Percentiles rank a stretch among this genome's conserved stretches.
These are phyloP conservation scores for Hymenoscyphus salicellus DNA, from an alignment of 2,329 filamentous ascomycete species.

Conservation along the genomic window DNA sequence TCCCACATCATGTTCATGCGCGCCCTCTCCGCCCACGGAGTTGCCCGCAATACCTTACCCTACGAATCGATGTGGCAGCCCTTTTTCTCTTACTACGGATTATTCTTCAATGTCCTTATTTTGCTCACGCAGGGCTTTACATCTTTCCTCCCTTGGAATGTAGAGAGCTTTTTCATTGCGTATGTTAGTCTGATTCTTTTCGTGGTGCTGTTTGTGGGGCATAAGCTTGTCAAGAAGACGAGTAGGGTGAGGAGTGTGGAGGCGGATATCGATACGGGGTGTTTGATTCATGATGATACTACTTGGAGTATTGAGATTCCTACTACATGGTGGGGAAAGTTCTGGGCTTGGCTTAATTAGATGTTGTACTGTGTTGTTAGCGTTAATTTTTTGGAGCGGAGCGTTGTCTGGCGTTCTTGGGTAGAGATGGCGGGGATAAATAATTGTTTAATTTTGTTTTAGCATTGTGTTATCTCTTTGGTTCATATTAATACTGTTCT, in stretches of 20 bases:
- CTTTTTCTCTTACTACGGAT: slow-evolving; percentile 62
- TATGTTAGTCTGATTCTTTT: slow-evolving; percentile 67
- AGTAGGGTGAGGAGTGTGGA: slow-evolving; percentile 39
- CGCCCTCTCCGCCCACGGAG: slow-evolving; percentile 54
- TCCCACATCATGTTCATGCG: slow-evolving; percentile 66
- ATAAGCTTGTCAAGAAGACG: slow-evolving; percentile 49
- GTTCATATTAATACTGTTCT: too few relatives aligned
- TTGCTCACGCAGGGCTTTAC: slow-evolving; percentile 68
- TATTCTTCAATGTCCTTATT: slow-evolving; percentile 63
- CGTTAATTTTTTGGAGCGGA: neutral
- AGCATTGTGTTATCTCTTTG: too few relatives aligned
- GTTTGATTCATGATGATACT: slow-evolving; percentile 37
- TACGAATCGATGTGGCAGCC: slow-evolving; percentile 63
- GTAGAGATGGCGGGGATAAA: neutral
- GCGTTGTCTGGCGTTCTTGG: neutral
- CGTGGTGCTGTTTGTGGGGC: slow-evolving; percentile 54
- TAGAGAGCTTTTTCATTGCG: slow-evolving; percentile 59
- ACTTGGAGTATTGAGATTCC: slow-evolving; percentile 36
- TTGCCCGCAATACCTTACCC: slow-evolving; percentile 56
- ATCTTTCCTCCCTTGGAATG: slow-evolving; percentile 62
- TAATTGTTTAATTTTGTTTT: too few relatives aligned
- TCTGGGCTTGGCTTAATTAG: slow-evolving; percentile 26
- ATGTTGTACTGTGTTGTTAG: neutral
- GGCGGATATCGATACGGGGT: slow-evolving; percentile 44
- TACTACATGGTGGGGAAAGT: slow-evolving; percentile 26